Evolutionary conservation across 805 yeast species (phyloP).

Genomic region (Cyberlindnera xishuangbannaensis): DNA sequence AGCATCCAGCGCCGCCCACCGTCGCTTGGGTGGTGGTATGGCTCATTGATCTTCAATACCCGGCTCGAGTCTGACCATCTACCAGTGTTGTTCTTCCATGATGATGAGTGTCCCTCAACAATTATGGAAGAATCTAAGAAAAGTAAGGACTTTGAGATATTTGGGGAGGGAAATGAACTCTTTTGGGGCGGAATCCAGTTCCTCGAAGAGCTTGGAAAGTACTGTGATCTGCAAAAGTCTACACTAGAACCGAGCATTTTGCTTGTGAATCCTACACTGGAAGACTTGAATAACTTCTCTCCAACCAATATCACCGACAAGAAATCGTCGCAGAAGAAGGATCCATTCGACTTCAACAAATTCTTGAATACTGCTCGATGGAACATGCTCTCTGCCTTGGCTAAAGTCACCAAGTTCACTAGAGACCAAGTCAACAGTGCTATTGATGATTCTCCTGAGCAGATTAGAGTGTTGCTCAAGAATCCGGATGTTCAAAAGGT

Average conservation of each 20-base stretch:
- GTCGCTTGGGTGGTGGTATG: constrained; percentile 86
- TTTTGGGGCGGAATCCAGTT: constrained; percentile 94
- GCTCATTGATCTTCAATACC: constrained; percentile 74
- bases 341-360: constrained; percentile 37
- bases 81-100: constrained; percentile 91
- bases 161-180: constrained; percentile 46
- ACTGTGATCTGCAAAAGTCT: constrained; percentile 61
- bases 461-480: constrained; percentile 44
- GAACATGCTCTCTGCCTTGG: constrained; percentile 80
- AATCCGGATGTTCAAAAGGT: constrained; percentile 78
- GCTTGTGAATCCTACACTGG: constrained; percentile 68
- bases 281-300: constrained; percentile 34
- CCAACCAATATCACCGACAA: constrained; percentile 20
- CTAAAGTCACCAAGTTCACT: constrained; percentile 55
- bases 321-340: not conserved
- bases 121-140: constrained; percentile 51
- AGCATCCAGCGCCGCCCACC: constrained; percentile 84
- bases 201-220: constrained; percentile 44
- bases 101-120: constrained; percentile 77
- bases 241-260: constrained; percentile 66
- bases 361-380: constrained; percentile 70
- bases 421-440: constrained; percentile 58
- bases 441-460: constrained; percentile 51
- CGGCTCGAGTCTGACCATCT: constrained; percentile 52
- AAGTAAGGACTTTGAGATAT: constrained; percentile 68